phyloP scores from a whole-genome alignment of 176 grass and related monocot genomes.

The Juncus effusus region DNA sequence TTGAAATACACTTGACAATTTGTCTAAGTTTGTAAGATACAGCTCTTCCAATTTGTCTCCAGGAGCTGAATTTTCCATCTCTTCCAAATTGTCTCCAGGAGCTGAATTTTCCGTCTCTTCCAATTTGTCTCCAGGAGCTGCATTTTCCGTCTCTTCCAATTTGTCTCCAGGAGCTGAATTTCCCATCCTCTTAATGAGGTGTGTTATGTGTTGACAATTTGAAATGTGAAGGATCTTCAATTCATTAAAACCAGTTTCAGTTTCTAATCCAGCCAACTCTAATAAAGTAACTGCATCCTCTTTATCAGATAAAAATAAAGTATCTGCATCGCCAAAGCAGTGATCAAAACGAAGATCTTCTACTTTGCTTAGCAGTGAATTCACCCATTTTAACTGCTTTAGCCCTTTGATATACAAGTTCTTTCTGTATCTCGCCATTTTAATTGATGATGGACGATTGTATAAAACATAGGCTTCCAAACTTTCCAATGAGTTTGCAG shows the following conservation, averaged over 20 bases:
- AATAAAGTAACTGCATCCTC: no score
- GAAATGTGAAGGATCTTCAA: slow-evolving; percentile 20
- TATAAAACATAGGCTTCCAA: slow-evolving; percentile 10
- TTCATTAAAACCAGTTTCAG: background rate
- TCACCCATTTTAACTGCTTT: background rate
- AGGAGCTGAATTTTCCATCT: no score
- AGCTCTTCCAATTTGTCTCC: slow-evolving; percentile 8
- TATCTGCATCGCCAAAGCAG: background rate
- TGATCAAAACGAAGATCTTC: slow-evolving; percentile 3
- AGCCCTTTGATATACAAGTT: slow-evolving; percentile 15
- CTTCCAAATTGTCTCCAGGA: no score
- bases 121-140: no score
- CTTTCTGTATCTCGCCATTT: background rate
- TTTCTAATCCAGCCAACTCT: background rate
- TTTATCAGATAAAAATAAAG: no score
- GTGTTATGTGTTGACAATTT: background rate
- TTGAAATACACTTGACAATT: background rate
- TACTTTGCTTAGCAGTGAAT: background rate
- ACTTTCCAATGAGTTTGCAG: background rate
- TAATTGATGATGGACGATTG: background rate
- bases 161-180: no score
- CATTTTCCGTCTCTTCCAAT: no score
- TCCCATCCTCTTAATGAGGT: background rate
- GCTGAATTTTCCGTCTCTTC: no score
- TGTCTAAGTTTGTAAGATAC: background rate